These are phyloP conservation scores for Lagenidium sp. DNA, from an alignment of 352 stramenopile genomes.

Conservation along the genomic window DNA sequence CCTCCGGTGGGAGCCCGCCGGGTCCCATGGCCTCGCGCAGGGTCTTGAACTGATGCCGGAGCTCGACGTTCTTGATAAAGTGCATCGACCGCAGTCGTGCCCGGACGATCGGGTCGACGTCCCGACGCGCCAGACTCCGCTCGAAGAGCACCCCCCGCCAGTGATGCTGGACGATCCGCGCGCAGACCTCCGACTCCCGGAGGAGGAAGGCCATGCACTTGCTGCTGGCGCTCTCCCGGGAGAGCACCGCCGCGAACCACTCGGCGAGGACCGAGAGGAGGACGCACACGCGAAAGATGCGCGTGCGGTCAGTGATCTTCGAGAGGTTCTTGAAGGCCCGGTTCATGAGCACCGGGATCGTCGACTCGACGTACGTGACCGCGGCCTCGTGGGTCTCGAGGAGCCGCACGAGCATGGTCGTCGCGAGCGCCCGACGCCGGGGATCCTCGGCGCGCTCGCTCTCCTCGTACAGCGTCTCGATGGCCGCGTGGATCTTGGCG, in stretches of 20 bases:
- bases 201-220: slow-evolving; percentile 46
- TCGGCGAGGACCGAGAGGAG: slow-evolving; percentile 46
- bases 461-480: slow-evolving; percentile 62
- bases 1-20: slow-evolving; percentile 27
- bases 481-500: slow-evolving; percentile 42
- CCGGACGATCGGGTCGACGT: slow-evolving; percentile 41
- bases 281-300: slow-evolving; percentile 41
- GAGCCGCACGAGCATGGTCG: slow-evolving; percentile 57
- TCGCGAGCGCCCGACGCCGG: slow-evolving; percentile 39
- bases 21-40: slow-evolving; percentile 36
- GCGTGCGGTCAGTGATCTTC: slow-evolving; percentile 33
- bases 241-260: slow-evolving; percentile 53
- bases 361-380: slow-evolving; percentile 53
- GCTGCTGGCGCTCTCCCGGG: slow-evolving; percentile 45
- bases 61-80: slow-evolving; percentile 58
- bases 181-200: slow-evolving; percentile 52
- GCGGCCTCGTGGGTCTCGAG: slow-evolving; percentile 60
- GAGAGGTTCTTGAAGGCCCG: slow-evolving; percentile 62
- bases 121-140: slow-evolving; percentile 24
- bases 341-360: slow-evolving; percentile 60
- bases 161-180: slow-evolving; percentile 68
- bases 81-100: slow-evolving; percentile 62
- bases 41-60: slow-evolving; percentile 57
- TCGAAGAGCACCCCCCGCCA: slow-evolving; percentile 59
- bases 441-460: slow-evolving; percentile 38